Evolutionary conservation across 768 basidiomycete species (phyloP).

Genomic region (Saitozyma podzolica): DNA sequence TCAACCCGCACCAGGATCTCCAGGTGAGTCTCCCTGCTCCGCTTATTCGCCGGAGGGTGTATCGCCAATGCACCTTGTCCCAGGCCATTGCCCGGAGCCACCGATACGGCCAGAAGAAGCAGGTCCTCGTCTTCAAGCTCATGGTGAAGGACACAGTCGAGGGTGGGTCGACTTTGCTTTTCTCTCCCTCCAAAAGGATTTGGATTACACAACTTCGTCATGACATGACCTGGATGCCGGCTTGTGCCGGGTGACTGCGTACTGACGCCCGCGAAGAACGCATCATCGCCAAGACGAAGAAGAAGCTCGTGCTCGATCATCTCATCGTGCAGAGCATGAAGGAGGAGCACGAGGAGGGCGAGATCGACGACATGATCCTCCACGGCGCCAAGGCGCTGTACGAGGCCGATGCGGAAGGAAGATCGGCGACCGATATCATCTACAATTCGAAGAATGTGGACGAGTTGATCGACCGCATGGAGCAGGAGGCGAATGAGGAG

Average conservation of each 20-base stretch:
- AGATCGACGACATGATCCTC: constrained; percentile 84
- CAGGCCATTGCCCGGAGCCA: constrained; percentile 94
- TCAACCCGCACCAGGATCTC: constrained; percentile 89
- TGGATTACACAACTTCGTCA: not conserved
- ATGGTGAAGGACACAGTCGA: constrained; percentile 94
- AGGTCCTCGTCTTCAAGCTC: constrained; percentile 90
- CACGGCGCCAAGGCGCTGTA: constrained; percentile 86
- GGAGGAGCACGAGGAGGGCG: constrained; percentile 73
- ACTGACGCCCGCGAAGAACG: constrained; percentile 62
- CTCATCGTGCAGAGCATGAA: constrained; percentile 96
- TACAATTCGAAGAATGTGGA: constrained; percentile 76
- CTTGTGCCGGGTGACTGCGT: not conserved
- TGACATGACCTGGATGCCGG: no score
- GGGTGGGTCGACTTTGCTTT: constrained; percentile 56
- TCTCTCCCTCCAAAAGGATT: not conserved
- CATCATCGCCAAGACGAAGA: constrained; percentile 89
- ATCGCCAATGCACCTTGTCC: not conserved
- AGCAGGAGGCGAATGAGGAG: constrained; percentile 59
- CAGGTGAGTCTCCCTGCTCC: constrained; percentile 64
- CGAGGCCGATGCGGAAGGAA: constrained; percentile 57
- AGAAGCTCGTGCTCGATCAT: constrained; percentile 91
- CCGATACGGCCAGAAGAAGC: constrained; percentile 92
- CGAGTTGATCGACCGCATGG: constrained; percentile 80
- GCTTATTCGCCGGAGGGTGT: no score
- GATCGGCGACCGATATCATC: constrained; percentile 62